A percentile compares a stretch with the other conserved stretches of the same genome.
phyloP scores from a whole-genome alignment of 2,329 filamentous ascomycete genomes.

The Neophaeococcomyces aloes region DNA sequence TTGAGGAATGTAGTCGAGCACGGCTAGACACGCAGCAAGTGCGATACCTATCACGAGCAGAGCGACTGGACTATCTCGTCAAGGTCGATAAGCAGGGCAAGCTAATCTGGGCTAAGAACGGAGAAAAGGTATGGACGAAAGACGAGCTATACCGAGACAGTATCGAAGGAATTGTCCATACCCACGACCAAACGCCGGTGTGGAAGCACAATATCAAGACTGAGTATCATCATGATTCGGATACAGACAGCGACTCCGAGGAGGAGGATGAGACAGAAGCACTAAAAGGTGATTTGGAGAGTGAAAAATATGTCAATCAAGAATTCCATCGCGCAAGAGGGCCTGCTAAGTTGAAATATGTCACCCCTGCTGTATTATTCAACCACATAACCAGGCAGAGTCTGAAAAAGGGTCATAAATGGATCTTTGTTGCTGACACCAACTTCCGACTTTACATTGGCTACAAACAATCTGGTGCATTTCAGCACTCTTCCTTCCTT shows the following conservation, averaged over 20 bases:
- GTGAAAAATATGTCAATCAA: conserved; percentile 56
- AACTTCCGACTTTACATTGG: conserved; percentile 71
- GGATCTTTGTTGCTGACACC: conserved; percentile 85
- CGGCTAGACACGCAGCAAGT: conserved; percentile 68
- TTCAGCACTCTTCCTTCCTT: conserved; percentile 84
- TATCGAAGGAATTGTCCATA: conserved; percentile 59
- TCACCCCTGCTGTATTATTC: conserved; percentile 62
- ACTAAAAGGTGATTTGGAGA: conserved; percentile 30
- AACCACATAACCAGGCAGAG: conserved; percentile 64
- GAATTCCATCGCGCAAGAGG: conserved; percentile 53
- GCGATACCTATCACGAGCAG: conserved; percentile 72
- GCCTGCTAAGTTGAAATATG: conserved; percentile 51
- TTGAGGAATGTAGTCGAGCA: conserved; percentile 62
- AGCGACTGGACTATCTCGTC: conserved; percentile 70
- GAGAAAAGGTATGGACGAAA: conserved; percentile 64
- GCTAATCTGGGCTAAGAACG: conserved; percentile 81
- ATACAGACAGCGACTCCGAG: conserved; percentile 21
- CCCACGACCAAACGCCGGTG: conserved; percentile 49
- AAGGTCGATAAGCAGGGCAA: conserved; percentile 62
- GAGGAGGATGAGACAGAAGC: conserved; percentile 13
- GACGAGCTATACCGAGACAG: conserved; percentile 49
- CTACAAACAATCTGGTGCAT: conserved; percentile 78
- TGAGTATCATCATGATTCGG: conserved; percentile 16
- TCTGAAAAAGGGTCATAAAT: conserved; percentile 74
- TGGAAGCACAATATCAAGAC: conserved; percentile 33